A percentile compares a stretch with the other conserved stretches of the same genome.
phyloP scores from a whole-genome alignment of 805 yeast genomes.

The Ogataea chonburiensis region DNA sequence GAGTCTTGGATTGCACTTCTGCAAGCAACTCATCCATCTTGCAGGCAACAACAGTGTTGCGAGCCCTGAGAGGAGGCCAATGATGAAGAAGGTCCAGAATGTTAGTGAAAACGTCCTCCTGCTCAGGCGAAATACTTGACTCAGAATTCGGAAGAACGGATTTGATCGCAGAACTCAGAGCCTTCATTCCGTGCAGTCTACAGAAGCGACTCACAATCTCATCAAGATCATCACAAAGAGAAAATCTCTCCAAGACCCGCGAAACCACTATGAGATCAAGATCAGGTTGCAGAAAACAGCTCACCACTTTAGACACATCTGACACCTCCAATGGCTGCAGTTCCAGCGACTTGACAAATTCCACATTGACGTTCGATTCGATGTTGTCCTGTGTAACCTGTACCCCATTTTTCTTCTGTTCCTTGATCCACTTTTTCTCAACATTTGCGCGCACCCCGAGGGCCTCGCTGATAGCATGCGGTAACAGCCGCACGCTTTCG shows the following conservation, averaged over 20 bases:
- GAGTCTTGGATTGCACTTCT: conserved; percentile 35
- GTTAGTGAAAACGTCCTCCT: conserved; percentile 42
- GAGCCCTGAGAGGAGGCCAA: conserved; percentile 70
- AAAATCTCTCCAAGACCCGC: conserved; percentile 65
- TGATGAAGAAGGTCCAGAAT: conserved; percentile 55
- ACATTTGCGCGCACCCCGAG: conserved; percentile 68
- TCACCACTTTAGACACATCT: conserved; percentile 77
- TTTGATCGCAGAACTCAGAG: conserved; percentile 61
- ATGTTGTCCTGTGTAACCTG: conserved; percentile 50
- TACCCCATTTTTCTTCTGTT: conserved; percentile 49
- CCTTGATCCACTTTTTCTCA: conserved; percentile 71
- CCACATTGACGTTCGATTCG: conserved; percentile 59
- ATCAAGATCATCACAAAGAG: conserved; percentile 36
- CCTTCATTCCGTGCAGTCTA: conserved; percentile 83
- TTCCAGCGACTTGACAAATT: conserved; percentile 59
- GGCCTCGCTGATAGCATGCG: conserved; percentile 82
- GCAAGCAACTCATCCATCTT: conserved; percentile 65
- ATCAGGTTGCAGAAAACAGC: conserved; percentile 69
- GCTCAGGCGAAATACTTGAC: conserved; percentile 24
- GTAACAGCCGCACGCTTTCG: conserved; percentile 79
- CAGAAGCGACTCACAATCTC: conserved; percentile 58
- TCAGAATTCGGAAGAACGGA: conserved; percentile 21
- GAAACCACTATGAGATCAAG: conserved; percentile 64
- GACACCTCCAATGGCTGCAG: conserved; percentile 48
- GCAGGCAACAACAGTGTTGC: conserved; percentile 72